Base-by-base conservation (phyloP, 441 rosid species). In the Syzygium malaccense region DNA sequence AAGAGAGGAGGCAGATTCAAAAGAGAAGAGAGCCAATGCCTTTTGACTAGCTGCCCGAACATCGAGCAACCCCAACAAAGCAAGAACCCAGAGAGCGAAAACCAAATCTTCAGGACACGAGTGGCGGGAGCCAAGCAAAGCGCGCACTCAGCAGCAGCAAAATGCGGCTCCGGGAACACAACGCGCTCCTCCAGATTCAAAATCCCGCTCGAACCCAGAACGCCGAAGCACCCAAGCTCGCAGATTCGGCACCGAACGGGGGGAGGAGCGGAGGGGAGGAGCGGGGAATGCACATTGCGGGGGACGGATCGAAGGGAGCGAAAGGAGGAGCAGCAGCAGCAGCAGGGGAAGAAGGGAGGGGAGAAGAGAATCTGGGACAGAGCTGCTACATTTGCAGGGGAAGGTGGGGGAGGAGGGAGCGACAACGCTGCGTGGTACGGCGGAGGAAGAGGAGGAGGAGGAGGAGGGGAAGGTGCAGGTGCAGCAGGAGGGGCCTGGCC, bases 331-430 rank as follows among this genome's bases (percentile, higher is more conserved):
- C n/a, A 41, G 13, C 83, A n/a, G 13, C 83, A n/a, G 83, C 83
- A 51, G 23, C 13, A 41, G 18, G 37, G 49, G 23, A 48, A 33
- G 85, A 8, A 8, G 85, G 41, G 45, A 37, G 85, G 85, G 45
- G 54, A 28, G 18, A 13, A 53, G 33, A 68, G 30, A 75, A 71
- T 84, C 83, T n/a, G 26, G 48, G 8, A 45, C 48, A 62, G 56
- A 17, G 55, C 66, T 55, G 86, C 88, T 78, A 87, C 86, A 78
- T 87, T 87, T n/a, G 88, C 66, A 87, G 83, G 28, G 26, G 88
- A 54, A 87, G 83, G 28, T 10, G 30, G 33, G 54, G 85, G 48
- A 45, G 86, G 58, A 87, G 85, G 79, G 58, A 78, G 58, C 85
- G 58, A 30, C 66, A 57, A 13, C 58, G 88, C 23, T 25, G 88